Evolutionary conservation across 1,284 basidiomycete species (phyloP), one percentile per base, ranked within the genome.

Genomic region (Ustilago sp.): DNA sequence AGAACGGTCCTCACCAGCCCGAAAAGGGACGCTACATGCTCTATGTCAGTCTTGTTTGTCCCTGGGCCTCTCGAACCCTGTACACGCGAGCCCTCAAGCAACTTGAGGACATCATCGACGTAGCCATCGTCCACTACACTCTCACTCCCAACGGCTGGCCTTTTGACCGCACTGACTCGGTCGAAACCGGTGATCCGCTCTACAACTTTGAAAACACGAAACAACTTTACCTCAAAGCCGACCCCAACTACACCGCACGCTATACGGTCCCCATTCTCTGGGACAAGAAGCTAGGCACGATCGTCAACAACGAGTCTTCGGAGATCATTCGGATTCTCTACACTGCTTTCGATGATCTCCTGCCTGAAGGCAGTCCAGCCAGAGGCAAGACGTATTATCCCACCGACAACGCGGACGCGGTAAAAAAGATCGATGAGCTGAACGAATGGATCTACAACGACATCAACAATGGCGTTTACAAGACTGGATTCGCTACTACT

Each of bases 31-130:
- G 73, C 89, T 87, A 77, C 61, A 56, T 68, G n/a, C 64, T 78
- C 28, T 55, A 63, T 54, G 63, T 74, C 34, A 63, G 68, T 3
- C 58, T 62, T 43, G 79, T 82, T 66, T 87, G 88, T 70, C 89
- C 95, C 3, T 97, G 95, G 95, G 95, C 95, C 0, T 93, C 94
- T 53, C 90, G 95, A 74, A 90, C 94, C 1, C 88, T 97, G 61
- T 97, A 98, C 81, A 89, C 92, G 2, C 90, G 95, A 74, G 91
- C 93, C 85, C 89, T 98, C 80, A 98, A 98, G 87, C 94, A 95
- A 1, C 89, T 98, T 32, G 93, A 98, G 70, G 89, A 93, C 92
- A 79, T 87, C 90, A 32, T 53, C 52, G 77, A 52, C 19, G 48
- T 58, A 50, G 47, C 43, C 31, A n/a, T 78, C 64, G 94, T 96